These are phyloP conservation scores for Xylaria sp. DNA, from an alignment of 2,329 filamentous ascomycete genomes.

Conservation along the genomic window DNA sequence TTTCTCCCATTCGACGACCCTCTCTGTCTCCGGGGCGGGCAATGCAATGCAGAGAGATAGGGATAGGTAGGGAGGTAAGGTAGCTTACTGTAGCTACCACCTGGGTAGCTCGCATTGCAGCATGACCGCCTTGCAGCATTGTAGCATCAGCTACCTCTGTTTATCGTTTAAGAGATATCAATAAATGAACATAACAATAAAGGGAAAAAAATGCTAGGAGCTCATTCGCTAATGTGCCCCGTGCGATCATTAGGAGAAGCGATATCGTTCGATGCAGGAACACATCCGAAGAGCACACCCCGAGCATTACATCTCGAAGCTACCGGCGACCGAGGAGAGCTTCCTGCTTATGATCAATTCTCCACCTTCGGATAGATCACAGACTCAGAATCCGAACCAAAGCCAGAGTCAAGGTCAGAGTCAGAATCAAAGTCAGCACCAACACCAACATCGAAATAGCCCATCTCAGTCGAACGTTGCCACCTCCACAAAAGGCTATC, in stretches of 20 bases:
- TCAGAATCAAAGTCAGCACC: neutral
- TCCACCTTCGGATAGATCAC: conserved; percentile 67
- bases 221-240: conserved; percentile 23
- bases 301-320: conserved; percentile 94
- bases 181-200: too few species aligned
- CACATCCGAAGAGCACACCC: conserved; percentile 96
- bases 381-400: conserved; percentile 35
- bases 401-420: neutral
- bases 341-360: conserved; percentile 95
- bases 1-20: neutral
- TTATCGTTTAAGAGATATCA: neutral
- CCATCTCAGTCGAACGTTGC: conserved; percentile 27
- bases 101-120: neutral
- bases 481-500: conserved; percentile 42
- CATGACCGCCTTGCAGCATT: neutral
- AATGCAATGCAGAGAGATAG: neutral
- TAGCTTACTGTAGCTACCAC: neutral
- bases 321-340: conserved; percentile 96
- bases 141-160: neutral
- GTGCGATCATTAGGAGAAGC: conserved; percentile 65
- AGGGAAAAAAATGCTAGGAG: neutral
- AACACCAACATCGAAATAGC: conserved; percentile 20
- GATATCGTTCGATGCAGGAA: conserved; percentile 98
- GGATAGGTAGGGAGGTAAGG: too few species aligned
- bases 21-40: neutral